phyloP scores from a whole-genome alignment of 331 rosid genomes.

The Cydonia oblonga region DNA sequence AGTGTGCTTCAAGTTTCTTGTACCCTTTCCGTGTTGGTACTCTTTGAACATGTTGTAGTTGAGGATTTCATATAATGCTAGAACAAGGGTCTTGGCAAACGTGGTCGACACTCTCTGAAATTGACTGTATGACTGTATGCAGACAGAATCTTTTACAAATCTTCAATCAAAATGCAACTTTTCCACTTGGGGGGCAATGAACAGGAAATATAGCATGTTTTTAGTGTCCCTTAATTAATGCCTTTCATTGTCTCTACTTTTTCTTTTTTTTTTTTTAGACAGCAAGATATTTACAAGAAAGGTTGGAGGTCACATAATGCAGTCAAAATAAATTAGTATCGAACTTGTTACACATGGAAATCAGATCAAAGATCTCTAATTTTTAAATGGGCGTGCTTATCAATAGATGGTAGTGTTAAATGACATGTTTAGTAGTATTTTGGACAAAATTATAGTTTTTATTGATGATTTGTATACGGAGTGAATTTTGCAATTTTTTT shows the following conservation, averaged over 20 bases:
- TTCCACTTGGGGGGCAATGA: background rate
- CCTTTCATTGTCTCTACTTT: background rate
- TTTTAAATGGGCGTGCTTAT: too few relatives aligned
- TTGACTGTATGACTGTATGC: background rate
- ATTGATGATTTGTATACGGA: background rate
- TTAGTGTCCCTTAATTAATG: background rate
- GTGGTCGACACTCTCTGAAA: background rate
- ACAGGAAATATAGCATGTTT: background rate
- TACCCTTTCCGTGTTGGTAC: background rate
- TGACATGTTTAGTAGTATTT: too few relatives aligned
- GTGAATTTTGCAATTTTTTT: background rate
- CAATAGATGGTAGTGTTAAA: too few relatives aligned
- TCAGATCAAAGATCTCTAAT: too few relatives aligned
- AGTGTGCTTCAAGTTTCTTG: constrained; percentile 1
- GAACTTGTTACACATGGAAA: too few relatives aligned
- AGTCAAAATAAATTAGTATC: background rate
- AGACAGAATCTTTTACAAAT: background rate
- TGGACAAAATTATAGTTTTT: too few relatives aligned
- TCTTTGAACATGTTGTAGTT: background rate
- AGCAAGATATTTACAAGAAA: too few relatives aligned
- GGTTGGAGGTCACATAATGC: background rate
- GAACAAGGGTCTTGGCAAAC: background rate
- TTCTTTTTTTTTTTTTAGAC: too few relatives aligned
- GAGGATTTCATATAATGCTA: background rate
- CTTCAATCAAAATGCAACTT: background rate